Percentiles rank a stretch among this genome's conserved stretches.
phyloP scores from a whole-genome alignment of 768 basidiomycete species.

The Trichaptum fuscoviolaceum region DNA sequence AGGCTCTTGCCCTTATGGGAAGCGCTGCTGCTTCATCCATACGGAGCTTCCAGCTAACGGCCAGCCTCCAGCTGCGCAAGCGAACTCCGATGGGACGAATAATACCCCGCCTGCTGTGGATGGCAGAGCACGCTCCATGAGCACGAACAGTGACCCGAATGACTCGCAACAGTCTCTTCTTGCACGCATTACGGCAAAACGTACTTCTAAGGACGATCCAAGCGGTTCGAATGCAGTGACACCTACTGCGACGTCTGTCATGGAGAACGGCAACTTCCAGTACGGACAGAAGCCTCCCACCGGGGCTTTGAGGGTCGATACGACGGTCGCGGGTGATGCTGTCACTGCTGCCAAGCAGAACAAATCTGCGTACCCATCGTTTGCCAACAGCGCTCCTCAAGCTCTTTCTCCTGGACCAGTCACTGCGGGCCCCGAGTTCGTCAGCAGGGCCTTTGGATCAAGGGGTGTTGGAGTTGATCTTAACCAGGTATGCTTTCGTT shows the following conservation, averaged over 20 bases:
- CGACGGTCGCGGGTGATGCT: slow-evolving; percentile 49
- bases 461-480: slow-evolving; percentile 71
- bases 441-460: slow-evolving; percentile 60
- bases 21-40: slow-evolving; percentile 91
- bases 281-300: slow-evolving; percentile 55
- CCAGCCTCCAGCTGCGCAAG: slow-evolving; percentile 43
- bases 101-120: slow-evolving; percentile 43
- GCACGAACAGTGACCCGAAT: slow-evolving; percentile 71
- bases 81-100: slow-evolving; percentile 40
- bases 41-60: slow-evolving; percentile 74
- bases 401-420: slow-evolving; percentile 74
- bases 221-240: slow-evolving; percentile 38
- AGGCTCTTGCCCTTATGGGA: slow-evolving; percentile 89
- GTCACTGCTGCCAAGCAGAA: slow-evolving; percentile 63
- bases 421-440: slow-evolving; percentile 82
- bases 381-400: slow-evolving; percentile 50
- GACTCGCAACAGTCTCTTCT: slow-evolving; percentile 70
- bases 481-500: slow-evolving; percentile 45
- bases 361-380: slow-evolving; percentile 77
- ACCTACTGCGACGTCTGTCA: slow-evolving; percentile 47
- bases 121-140: slow-evolving; percentile 60
- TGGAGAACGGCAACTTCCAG: slow-evolving; percentile 39
- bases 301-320: slow-evolving; percentile 71
- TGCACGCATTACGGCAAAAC: slow-evolving; percentile 68
- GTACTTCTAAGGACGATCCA: slow-evolving; percentile 39